A percentile compares a stretch with the other conserved stretches of the same genome.
Evolutionary conservation across 2,329 filamentous ascomycete species (phyloP).

Genomic region (Ascochyta koolunga): DNA sequence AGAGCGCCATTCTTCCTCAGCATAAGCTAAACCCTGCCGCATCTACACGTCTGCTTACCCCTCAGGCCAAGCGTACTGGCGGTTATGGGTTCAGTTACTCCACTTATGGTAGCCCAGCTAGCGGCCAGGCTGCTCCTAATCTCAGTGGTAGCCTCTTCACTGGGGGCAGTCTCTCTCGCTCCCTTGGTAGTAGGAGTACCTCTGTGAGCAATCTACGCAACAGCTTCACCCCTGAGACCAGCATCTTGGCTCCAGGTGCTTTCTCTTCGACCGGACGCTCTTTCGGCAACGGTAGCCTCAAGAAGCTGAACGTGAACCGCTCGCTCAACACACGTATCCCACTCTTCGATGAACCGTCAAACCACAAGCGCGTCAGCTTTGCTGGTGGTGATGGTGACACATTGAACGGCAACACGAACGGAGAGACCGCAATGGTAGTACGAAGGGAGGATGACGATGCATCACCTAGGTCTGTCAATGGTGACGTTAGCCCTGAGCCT

Average conservation of each 20-base stretch:
- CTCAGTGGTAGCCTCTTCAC: constrained; percentile 61
- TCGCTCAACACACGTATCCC: constrained; percentile 72
- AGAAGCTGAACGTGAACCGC: constrained; percentile 91
- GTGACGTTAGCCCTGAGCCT: constrained; percentile 39
- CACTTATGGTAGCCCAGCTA: constrained; percentile 82
- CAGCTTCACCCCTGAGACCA: constrained; percentile 81
- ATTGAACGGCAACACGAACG: constrained; percentile 51
- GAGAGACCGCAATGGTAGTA: constrained; percentile 56
- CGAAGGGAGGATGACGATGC: constrained; percentile 57
- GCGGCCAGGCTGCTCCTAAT: constrained; percentile 64
- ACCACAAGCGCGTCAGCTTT: constrained; percentile 86
- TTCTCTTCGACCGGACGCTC: constrained; percentile 68
- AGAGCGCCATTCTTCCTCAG: constrained; percentile 79
- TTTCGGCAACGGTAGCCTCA: constrained; percentile 64
- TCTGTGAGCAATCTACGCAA: constrained; percentile 86
- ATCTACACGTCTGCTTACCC: constrained; percentile 79
- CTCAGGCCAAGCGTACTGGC: constrained; percentile 69
- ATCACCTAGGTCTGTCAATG: constrained; percentile 60
- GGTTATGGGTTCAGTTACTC: constrained; percentile 94
- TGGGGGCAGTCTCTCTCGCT: constrained; percentile 69
- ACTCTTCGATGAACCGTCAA: constrained; percentile 61
- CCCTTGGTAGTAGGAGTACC: constrained; percentile 78
- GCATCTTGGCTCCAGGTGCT: constrained; percentile 82
- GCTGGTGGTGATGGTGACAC: constrained; percentile 61
- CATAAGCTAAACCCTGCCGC: constrained; percentile 86